These are phyloP conservation scores for Phlyctochytrium planicorne DNA, from an alignment of 192 early-diverging fungal genomes.

Conservation along the genomic window DNA sequence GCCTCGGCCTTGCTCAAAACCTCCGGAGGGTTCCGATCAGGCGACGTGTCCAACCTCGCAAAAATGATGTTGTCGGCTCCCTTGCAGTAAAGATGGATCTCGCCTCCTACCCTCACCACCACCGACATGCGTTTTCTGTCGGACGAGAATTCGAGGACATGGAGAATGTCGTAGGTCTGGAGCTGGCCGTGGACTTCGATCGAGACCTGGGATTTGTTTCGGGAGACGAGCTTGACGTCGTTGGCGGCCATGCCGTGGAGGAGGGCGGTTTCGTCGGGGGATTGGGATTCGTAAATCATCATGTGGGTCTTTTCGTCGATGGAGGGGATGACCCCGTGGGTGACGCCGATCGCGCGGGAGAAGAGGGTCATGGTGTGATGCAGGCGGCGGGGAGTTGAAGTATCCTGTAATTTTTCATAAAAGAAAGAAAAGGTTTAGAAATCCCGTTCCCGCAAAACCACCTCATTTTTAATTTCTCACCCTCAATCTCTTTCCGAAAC, in stretches of 20 bases:
- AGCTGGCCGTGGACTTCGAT: conserved; percentile 50
- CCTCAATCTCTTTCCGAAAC: conserved; percentile 58
- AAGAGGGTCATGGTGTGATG: conserved; percentile 45
- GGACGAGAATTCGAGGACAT: conserved; percentile 81
- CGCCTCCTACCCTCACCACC: conserved; percentile 67
- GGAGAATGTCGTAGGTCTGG: conserved; percentile 58
- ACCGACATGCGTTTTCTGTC: conserved; percentile 90
- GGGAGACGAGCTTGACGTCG: conserved; percentile 36
- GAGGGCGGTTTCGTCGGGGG: conserved; percentile 60
- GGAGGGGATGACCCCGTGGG: conserved; percentile 69
- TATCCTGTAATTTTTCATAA: conserved; percentile 63
- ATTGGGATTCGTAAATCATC: conserved; percentile 91
- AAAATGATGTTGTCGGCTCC: conserved; percentile 89
- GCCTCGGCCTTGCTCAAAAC: conserved; percentile 26
- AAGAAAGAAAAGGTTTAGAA: too few species aligned
- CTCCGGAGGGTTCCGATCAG: conserved; percentile 19
- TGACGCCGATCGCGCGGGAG: conserved; percentile 72
- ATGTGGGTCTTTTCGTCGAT: conserved; percentile 33
- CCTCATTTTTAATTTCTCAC: conserved; percentile 57
- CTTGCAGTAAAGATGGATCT: conserved; percentile 80
- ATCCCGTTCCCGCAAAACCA: too few species aligned
- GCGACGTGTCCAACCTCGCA: conserved; percentile 52
- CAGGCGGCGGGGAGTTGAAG: conserved; percentile 46
- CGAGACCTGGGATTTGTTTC: conserved; percentile 38
- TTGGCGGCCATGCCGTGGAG: conserved; percentile 54